Evolutionary conservation across 768 basidiomycete genomes (phyloP).

Genomic region (Infundibulicybe gibba): DNA sequence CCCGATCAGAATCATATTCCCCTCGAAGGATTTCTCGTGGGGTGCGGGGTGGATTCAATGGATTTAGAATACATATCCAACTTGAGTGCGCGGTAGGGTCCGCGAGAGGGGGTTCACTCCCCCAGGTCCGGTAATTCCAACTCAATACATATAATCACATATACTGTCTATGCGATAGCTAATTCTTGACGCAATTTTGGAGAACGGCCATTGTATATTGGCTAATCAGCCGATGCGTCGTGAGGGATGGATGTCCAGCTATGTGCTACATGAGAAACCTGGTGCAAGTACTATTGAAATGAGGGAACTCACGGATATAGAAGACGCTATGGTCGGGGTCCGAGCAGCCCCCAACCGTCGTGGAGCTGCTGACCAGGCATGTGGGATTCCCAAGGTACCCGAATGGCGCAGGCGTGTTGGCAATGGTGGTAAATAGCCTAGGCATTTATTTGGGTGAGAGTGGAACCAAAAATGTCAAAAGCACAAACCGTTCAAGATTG

Average conservation of each 20-base stretch:
- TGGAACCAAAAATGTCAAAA: not conserved
- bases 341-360: slow-evolving; percentile 24
- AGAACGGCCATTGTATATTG: slow-evolving; percentile 20
- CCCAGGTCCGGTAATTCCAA: no score
- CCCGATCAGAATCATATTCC: slow-evolving; percentile 69
- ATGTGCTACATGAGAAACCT: not conserved
- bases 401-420: slow-evolving; percentile 16
- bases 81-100: no score
- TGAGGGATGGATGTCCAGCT: slow-evolving; percentile 26
- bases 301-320: slow-evolving; percentile 20
- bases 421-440: slow-evolving; percentile 21
- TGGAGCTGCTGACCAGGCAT: slow-evolving; percentile 25
- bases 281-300: not conserved
- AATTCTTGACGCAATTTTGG: slow-evolving; percentile 4
- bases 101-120: no score
- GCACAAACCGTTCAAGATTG: slow-evolving; percentile 17
- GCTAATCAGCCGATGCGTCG: slow-evolving; percentile 21
- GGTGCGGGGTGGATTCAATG: no score
- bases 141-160: no score
- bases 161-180: no score
- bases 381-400: slow-evolving; percentile 24
- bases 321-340: slow-evolving; percentile 26
- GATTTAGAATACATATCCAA: no score
- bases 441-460: not conserved
- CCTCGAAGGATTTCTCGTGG: slow-evolving; percentile 52